These are phyloP conservation scores for Stentor roeselii DNA, from an alignment of 73 alveolate species.

Conservation along the genomic window DNA sequence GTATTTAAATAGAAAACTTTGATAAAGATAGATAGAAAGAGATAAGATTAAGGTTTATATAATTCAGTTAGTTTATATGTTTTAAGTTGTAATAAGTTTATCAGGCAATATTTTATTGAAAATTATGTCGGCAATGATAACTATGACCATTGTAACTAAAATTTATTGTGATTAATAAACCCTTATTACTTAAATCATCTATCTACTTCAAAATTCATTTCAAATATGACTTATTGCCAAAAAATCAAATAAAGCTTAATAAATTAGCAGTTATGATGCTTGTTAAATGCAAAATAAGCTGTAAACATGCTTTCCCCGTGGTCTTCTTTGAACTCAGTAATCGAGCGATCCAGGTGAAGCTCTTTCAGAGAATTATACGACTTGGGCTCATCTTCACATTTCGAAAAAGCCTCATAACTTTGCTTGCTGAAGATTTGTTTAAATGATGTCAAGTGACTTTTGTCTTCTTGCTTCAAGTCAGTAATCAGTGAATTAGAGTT, in stretches of 20 bases:
- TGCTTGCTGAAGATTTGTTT: not conserved
- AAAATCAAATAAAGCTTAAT: too few relatives aligned
- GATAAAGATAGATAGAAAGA: too few relatives aligned
- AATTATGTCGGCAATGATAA: not conserved
- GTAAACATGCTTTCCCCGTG: slow-evolving; percentile 20
- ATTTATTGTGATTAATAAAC: too few relatives aligned
- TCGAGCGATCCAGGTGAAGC: not conserved
- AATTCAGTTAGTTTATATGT: too few relatives aligned
- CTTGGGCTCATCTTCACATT: slow-evolving; percentile 1
- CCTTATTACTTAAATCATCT: not conserved
- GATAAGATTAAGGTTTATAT: too few relatives aligned
- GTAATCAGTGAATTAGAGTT: not conserved
- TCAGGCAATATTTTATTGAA: too few relatives aligned
- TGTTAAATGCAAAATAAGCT: slow-evolving; percentile 4
- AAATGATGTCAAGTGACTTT: not conserved
- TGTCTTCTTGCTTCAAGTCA: not conserved
- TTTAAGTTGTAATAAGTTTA: too few relatives aligned
- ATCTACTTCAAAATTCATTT: not conserved
- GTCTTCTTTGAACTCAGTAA: not conserved
- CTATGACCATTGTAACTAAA: not conserved
- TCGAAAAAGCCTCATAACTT: slow-evolving; percentile 9
- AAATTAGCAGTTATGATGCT: not conserved
- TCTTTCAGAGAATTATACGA: not conserved
- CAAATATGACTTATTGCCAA: not conserved
- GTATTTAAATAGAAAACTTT: too few relatives aligned